phyloP scores from a whole-genome alignment of 202 grass and related monocot genomes.

The Schoenoplectus triqueter region DNA sequence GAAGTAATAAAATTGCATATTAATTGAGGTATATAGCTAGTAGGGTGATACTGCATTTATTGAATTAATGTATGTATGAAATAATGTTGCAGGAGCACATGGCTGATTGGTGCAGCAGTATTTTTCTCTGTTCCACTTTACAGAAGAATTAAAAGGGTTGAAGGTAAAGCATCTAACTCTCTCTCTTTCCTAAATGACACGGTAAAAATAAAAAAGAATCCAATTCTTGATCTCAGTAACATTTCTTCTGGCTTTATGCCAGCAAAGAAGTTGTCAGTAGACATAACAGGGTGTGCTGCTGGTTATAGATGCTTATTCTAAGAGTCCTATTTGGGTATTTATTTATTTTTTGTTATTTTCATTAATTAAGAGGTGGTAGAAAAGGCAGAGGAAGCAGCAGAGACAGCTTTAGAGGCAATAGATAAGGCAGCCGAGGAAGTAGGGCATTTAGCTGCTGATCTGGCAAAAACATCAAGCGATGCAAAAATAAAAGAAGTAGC shows the following conservation, averaged over 20 bases:
- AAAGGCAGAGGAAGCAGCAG: constrained; percentile 64
- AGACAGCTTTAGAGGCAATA: constrained; percentile 54
- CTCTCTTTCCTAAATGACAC: neutral
- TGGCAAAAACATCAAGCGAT: constrained; percentile 25
- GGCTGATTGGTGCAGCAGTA: constrained; percentile 50
- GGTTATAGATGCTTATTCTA: neutral
- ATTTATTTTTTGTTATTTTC: neutral
- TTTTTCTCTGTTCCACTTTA: constrained; percentile 64
- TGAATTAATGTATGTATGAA: constrained; percentile 31
- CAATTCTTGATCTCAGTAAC: neutral
- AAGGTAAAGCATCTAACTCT: constrained; percentile 41
- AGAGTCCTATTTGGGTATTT: neutral
- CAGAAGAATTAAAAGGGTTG: constrained; percentile 55
- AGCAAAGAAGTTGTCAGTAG: neutral
- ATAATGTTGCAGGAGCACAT: constrained; percentile 46
- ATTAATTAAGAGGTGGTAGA: constrained; percentile 30
- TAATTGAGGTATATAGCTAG: neutral
- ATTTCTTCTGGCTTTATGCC: neutral
- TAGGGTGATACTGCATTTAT: neutral
- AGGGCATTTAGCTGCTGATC: constrained; percentile 63
- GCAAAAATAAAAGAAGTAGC: constrained; percentile 46
- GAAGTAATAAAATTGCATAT: neutral
- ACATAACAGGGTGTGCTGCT: neutral
- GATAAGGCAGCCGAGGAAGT: constrained; percentile 67
- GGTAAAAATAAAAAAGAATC: neutral